Evolutionary conservation across 257 asterid genomes (phyloP), one percentile per base, ranked within the genome.

Genomic region (Verbena officinalis): DNA sequence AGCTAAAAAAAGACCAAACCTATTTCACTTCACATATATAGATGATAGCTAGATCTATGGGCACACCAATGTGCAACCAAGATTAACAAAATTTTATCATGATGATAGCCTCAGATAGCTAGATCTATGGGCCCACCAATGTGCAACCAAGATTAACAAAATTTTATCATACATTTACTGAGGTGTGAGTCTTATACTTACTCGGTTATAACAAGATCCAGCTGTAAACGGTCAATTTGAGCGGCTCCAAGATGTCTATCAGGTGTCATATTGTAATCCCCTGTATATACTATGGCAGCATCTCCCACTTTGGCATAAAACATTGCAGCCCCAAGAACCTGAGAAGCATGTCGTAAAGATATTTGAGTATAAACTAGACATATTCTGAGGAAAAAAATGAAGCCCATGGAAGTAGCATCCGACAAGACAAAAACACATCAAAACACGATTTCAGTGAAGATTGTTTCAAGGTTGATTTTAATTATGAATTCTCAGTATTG

Each of bases 241-340:
- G 98, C 98, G 64, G 98, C 96, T 64, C 98, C 98, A 71, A 92
- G 97, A 85, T 89, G 98, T 70, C 95, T 82, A 74, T 89, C 98
- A 23, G 98, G 84, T 45, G 89, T 85, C 98, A 89, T 92, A 54
- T 92, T 92, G 74, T 92, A 92, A 67, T 92, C 98, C 22, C 98
- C 98, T 34, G 97, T 92, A 65, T 92, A 92, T 57, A 92, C 88
- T 45, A 92, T 60, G 65, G 96, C 80, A 56, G 96, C 77, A 79
- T 92, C 94, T 68, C 98, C 95, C 70, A 87, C 96, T 82, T 77
- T 92, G 78, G 93, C 96, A 82, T 92, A 85, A 81, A 92, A 84
- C 98, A 92, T 92, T 67, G 96, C 98, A 46, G 98, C 98, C 58
- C 98, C 98, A 71, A 92, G 87, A 73, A 92, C 98, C 96, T 91